Conservation (phyloP, 2,329 filamentous ascomycete genomes). For the Triangularia setosa region DNA sequence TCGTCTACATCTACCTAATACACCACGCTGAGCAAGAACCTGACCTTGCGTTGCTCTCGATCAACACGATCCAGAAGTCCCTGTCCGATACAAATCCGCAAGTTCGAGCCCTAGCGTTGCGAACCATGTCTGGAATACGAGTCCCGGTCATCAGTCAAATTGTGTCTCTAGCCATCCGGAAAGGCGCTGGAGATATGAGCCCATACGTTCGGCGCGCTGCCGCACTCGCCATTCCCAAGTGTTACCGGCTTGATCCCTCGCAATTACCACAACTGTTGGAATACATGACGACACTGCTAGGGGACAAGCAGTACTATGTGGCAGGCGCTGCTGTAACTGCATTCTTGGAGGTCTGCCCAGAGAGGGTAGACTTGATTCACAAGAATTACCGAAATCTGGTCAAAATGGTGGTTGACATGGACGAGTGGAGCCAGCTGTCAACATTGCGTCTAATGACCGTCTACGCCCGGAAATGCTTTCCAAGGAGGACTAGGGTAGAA, state of each 20-base stretch:
- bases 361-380: conserved; percentile 83
- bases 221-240: conserved; percentile 91
- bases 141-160: conserved; percentile 98
- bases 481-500: conserved; percentile 54
- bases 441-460: conserved; percentile 75
- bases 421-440: conserved; percentile 93
- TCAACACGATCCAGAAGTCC: conserved; percentile 98
- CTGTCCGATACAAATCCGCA: conserved; percentile 89
- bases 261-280: conserved; percentile 83
- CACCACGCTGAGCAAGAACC: conserved; percentile 95
- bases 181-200: conserved; percentile 89
- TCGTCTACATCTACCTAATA: conserved; percentile 97
- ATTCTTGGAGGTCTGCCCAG: conserved; percentile 84
- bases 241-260: conserved; percentile 82
- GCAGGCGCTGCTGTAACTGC: conserved; percentile 87
- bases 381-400: conserved; percentile 81
- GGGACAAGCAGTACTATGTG: conserved; percentile 95
- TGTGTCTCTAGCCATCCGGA: conserved; percentile 91
- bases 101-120: conserved; percentile 83
- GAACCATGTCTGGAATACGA: conserved; percentile 96
- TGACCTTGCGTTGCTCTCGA: conserved; percentile 89
- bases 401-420: conserved; percentile 95
- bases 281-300: conserved; percentile 72
- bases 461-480: conserved; percentile 87
- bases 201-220: conserved; percentile 89